Evolutionary conservation across 345 rosid genomes (phyloP).

Genomic region (Eucalyptus melliodora): DNA sequence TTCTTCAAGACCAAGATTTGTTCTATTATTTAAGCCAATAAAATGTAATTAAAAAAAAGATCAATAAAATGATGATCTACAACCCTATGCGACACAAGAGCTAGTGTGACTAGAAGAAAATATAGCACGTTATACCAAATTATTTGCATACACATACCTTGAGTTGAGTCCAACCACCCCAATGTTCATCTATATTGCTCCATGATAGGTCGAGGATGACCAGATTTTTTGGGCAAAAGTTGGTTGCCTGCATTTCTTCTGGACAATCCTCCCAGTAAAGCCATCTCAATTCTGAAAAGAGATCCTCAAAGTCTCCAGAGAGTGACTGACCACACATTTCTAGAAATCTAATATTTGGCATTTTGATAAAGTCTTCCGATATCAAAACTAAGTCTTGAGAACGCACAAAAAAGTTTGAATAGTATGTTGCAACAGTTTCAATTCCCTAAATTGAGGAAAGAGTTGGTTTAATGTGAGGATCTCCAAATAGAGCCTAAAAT

Average conservation of each 20-base stretch:
- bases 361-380: background rate
- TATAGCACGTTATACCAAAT: rapidly evolving
- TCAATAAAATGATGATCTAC: background rate
- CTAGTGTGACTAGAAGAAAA: background rate
- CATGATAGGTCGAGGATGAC: background rate
- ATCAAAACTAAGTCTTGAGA: too few species aligned
- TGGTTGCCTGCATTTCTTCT: background rate
- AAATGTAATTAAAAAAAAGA: too few species aligned
- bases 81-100: rapidly evolving
- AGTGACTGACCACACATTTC: background rate
- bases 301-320: background rate
- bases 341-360: background rate
- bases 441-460: background rate
- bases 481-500: background rate
- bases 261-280: background rate
- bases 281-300: background rate
- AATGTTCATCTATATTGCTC: background rate
- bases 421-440: background rate
- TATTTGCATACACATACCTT: background rate
- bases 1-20: background rate
- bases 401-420: rapidly evolving
- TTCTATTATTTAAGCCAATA: rapidly evolving
- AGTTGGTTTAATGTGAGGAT: background rate
- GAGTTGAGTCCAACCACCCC: background rate
- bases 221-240: background rate